A percentile compares a stretch with the other conserved stretches of the same genome.
phyloP scores from a whole-genome alignment of 441 rosid species.

The Corymbia citriodora region DNA sequence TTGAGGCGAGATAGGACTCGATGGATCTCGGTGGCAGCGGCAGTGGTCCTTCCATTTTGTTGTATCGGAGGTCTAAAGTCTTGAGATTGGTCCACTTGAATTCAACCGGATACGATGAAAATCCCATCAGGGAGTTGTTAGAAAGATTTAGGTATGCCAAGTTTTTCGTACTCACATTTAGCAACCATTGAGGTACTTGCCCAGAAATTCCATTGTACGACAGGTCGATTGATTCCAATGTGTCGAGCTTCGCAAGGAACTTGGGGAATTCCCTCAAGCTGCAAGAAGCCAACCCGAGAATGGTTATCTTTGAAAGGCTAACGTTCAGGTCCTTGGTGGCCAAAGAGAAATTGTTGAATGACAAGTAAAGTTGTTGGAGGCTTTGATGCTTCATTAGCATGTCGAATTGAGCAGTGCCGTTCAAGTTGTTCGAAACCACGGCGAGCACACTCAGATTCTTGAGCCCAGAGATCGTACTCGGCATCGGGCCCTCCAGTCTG shows the following conservation, averaged over 20 bases:
- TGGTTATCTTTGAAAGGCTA: neutral
- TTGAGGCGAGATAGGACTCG: neutral
- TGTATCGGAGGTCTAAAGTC: neutral
- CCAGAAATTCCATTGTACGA: neutral
- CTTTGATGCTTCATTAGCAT: neutral
- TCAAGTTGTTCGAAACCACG: neutral
- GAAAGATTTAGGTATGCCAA: neutral
- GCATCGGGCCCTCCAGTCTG: neutral
- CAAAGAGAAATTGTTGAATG: neutral
- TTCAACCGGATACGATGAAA: neutral
- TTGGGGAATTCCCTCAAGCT: neutral
- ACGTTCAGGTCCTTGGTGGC: neutral
- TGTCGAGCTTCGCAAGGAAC: neutral
- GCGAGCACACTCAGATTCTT: neutral
- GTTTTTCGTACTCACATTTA: neutral
- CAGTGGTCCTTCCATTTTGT: neutral
- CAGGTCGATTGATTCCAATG: neutral
- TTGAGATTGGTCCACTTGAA: neutral
- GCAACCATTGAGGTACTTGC: neutral
- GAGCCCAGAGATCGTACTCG: neutral
- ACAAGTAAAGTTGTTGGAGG: neutral
- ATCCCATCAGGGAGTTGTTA: neutral
- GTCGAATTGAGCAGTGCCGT: neutral
- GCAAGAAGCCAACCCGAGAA: neutral
- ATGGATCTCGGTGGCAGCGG: neutral